A percentile compares a stretch with the other conserved stretches of the same genome.
These are phyloP conservation scores for Mortierella sp. DNA, from an alignment of 371 early-diverging fungal species.

Conservation along the genomic window DNA sequence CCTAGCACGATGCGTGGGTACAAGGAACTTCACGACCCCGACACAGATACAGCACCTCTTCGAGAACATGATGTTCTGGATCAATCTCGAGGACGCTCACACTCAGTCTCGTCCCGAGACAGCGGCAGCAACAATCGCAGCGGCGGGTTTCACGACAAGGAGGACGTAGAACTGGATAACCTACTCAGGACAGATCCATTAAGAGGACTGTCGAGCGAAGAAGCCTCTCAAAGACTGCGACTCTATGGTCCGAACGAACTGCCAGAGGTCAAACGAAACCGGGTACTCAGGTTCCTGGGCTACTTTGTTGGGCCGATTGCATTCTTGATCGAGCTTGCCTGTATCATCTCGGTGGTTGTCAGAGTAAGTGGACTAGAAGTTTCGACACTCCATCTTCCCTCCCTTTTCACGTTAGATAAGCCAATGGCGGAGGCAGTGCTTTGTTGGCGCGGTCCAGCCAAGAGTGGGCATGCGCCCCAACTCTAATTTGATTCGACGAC, in stretches of 20 bases:
- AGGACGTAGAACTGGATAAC: constrained; percentile 59
- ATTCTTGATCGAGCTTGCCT: constrained; percentile 73
- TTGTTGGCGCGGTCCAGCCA: background rate
- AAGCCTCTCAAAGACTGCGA: constrained; percentile 58
- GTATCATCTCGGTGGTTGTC: constrained; percentile 65
- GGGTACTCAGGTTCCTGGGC: constrained; percentile 77
- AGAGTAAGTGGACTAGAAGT: constrained; percentile 28
- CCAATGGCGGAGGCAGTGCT: background rate
- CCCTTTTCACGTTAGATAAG: background rate
- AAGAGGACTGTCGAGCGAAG: constrained; percentile 56
- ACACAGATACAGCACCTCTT: constrained; percentile 15
- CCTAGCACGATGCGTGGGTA: constrained; percentile 41
- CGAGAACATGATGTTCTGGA: constrained; percentile 19
- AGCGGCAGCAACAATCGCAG: background rate
- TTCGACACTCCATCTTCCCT: too few species aligned
- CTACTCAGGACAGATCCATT: constrained; percentile 58
- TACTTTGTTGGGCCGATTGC: constrained; percentile 83
- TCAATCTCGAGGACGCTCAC: background rate
- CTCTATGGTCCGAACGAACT: constrained; percentile 65
- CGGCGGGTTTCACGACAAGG: constrained; percentile 10
- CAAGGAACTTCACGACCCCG: constrained; percentile 41
- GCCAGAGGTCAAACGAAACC: constrained; percentile 71
- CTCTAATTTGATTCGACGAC: background rate
- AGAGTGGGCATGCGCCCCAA: background rate
- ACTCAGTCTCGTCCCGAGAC: background rate